Percentiles rank a stretch among this genome's conserved stretches.
Evolutionary conservation across 352 stramenopile genomes (phyloP).

Genomic region (Pythium myriotylum): DNA sequence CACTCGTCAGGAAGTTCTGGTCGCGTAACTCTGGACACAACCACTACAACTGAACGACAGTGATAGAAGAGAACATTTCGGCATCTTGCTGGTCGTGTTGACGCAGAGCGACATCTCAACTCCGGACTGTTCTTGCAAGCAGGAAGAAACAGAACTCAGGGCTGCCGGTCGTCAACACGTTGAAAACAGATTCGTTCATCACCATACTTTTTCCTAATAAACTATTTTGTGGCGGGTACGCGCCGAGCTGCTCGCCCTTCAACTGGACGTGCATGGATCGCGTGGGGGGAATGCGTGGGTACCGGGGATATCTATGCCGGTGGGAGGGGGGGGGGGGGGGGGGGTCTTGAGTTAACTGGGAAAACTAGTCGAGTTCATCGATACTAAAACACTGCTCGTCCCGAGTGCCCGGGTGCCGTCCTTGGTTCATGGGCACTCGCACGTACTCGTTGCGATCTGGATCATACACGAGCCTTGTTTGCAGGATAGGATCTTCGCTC

Average conservation of each 20-base stretch:
- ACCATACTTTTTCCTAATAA: neutral
- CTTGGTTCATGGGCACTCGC: conserved; percentile 1
- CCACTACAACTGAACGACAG: too few species aligned
- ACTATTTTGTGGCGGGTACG: neutral
- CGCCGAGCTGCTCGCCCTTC: neutral
- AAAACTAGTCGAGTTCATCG: conserved; percentile 53
- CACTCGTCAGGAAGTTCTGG: too few species aligned
- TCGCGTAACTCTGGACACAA: too few species aligned
- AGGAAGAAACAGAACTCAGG: too few species aligned
- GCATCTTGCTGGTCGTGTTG: too few species aligned
- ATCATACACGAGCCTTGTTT: conserved; percentile 23
- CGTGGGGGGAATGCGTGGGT: neutral
- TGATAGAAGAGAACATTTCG: too few species aligned
- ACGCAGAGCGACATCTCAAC: too few species aligned
- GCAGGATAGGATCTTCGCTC: conserved; percentile 18
- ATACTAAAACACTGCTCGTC: conserved; percentile 51
- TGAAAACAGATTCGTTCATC: neutral
- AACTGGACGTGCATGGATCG: neutral
- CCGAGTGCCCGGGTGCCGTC: conserved; percentile 1
- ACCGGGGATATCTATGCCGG: neutral
- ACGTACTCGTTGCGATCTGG: conserved; percentile 22
- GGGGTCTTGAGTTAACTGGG: neutral
- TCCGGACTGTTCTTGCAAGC: too few species aligned
- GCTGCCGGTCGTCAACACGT: neutral
- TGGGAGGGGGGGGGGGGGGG: too few species aligned